Evolutionary conservation across 768 basidiomycete species (phyloP).

Genomic region (Leccinum variicolor): DNA sequence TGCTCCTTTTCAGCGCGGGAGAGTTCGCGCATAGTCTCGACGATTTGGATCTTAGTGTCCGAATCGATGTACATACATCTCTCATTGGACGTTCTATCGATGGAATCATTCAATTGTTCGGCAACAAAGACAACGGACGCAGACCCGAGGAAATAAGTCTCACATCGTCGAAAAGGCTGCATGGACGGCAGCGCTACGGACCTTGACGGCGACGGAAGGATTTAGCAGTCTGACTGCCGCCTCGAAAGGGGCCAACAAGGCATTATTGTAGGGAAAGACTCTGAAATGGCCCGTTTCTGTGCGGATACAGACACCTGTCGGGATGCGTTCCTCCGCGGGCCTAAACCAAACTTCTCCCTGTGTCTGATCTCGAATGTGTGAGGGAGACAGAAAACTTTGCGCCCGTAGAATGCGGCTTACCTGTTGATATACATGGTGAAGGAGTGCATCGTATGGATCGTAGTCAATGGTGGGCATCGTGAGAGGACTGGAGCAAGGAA

Average conservation of each 20-base stretch:
- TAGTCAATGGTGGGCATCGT: conserved; percentile 55
- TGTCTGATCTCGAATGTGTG: conserved; percentile 45
- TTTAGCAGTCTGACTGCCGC: conserved; percentile 70
- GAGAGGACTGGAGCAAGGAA: background rate
- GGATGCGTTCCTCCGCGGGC: conserved; percentile 72
- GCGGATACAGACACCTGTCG: conserved; percentile 74
- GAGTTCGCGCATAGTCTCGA: conserved; percentile 65
- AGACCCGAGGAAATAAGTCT: conserved; percentile 20
- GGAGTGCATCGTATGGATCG: conserved; percentile 74
- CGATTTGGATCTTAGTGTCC: conserved; percentile 83
- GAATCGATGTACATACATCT: conserved; percentile 64
- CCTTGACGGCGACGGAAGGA: conserved; percentile 79
- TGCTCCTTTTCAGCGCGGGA: conserved; percentile 86
- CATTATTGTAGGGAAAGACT: conserved; percentile 81
- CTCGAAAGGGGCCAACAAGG: conserved; percentile 72
- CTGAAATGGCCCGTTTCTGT: conserved; percentile 67
- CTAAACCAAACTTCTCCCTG: conserved; percentile 85
- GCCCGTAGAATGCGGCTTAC: conserved; percentile 33
- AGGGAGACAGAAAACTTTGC: background rate
- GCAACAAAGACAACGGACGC: background rate
- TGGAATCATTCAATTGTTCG: background rate
- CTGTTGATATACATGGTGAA: conserved; percentile 76
- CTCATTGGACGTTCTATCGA: conserved; percentile 48
- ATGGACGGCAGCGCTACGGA: conserved; percentile 77
- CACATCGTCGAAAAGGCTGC: conserved; percentile 71